Conservation (phyloP, 805 yeast genomes). For the Wickerhamiella australiensis region DNA sequence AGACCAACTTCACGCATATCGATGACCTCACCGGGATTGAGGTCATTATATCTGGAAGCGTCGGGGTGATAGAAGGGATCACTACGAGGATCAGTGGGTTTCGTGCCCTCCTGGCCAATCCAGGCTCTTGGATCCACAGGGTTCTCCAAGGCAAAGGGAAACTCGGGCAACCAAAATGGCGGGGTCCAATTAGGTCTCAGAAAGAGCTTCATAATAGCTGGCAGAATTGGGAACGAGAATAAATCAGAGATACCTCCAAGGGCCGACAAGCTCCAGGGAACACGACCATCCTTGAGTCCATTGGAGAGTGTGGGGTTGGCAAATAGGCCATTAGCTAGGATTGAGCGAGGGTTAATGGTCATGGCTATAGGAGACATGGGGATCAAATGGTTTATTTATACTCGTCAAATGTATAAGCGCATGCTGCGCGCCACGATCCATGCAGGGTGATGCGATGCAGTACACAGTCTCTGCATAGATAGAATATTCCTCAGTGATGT, state of each 20-base stretch:
- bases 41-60: background rate
- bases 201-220: constrained; percentile 27
- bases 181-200: constrained; percentile 13
- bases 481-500: no score
- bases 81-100: constrained; percentile 11
- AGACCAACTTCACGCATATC: constrained; percentile 14
- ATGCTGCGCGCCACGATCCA: no score
- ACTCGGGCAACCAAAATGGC: constrained; percentile 2
- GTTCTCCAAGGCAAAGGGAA: constrained; percentile 4
- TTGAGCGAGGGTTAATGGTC: background rate
- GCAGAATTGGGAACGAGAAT: constrained; percentile 21
- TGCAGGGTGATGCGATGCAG: no score
- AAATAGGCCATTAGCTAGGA: background rate
- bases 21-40: constrained; percentile 14
- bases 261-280: background rate
- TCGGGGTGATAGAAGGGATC: constrained; percentile 14
- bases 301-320: constrained; percentile 2
- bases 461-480: no score
- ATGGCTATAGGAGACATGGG: no score
- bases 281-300: background rate
- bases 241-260: constrained; percentile 6
- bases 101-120: constrained; percentile 8
- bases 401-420: no score
- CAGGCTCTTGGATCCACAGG: constrained; percentile 10
- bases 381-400: no score